A percentile compares a stretch with the other conserved stretches of the same genome.
phyloP scores from a whole-genome alignment of 192 early-diverging fungal genomes.

The Spizellomyces punctatus region DNA sequence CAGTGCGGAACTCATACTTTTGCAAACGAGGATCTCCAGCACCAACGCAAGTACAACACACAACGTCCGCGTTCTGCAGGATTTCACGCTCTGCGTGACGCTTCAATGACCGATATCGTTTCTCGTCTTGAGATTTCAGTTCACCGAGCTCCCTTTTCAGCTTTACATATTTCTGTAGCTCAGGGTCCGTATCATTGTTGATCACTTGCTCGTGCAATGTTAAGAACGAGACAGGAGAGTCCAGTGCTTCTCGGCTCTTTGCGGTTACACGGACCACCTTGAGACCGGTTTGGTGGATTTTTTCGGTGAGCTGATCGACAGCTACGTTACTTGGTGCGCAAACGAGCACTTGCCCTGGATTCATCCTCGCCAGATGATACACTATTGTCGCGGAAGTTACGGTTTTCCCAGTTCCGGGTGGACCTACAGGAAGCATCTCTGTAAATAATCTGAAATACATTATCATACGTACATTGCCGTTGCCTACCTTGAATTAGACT shows the following conservation, averaged over 20 bases:
- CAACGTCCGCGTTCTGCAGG: slow-evolving; percentile 91
- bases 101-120: slow-evolving; percentile 80
- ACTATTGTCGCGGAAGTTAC: slow-evolving; percentile 97
- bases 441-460: background rate
- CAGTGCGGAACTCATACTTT: slow-evolving; percentile 88
- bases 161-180: slow-evolving; percentile 89
- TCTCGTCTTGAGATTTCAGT: slow-evolving; percentile 85
- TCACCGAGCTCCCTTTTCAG: slow-evolving; percentile 91
- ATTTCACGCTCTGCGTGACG: slow-evolving; percentile 90
- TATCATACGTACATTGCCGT: background rate
- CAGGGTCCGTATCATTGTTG: slow-evolving; percentile 91
- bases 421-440: slow-evolving; percentile 39
- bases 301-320: slow-evolving; percentile 97
- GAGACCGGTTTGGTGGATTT: slow-evolving; percentile 92
- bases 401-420: slow-evolving; percentile 97
- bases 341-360: slow-evolving; percentile 87
- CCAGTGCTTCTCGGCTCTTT: slow-evolving; percentile 89
- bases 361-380: slow-evolving; percentile 93
- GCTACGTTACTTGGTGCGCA: slow-evolving; percentile 99
- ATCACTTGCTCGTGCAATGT: slow-evolving; percentile 96
- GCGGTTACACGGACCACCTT: slow-evolving; percentile 95
- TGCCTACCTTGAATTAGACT: slow-evolving; percentile 84
- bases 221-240: slow-evolving; percentile 91
- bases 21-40: slow-evolving; percentile 93
- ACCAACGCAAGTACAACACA: slow-evolving; percentile 96